A percentile compares a stretch with the other conserved stretches of the same genome.
These are phyloP conservation scores for Clavulina sp. DNA, from an alignment of 768 basidiomycete species.

Conservation along the genomic window DNA sequence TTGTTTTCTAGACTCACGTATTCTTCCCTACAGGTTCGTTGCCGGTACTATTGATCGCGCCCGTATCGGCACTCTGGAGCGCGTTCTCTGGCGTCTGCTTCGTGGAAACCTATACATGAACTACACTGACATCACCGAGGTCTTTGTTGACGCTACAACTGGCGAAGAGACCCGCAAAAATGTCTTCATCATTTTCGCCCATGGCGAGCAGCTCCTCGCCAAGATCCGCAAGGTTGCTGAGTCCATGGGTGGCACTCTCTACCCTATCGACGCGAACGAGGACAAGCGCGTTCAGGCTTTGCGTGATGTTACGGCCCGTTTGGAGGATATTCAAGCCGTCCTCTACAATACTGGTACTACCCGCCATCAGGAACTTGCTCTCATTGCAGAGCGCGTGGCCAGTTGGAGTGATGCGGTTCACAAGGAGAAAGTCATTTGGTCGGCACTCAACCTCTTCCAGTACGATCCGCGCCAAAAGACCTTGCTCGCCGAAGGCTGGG, in stretches of 20 bases:
- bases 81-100: constrained; percentile 93
- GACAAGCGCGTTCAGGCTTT: constrained; percentile 85
- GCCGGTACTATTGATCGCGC: constrained; percentile 91
- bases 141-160: constrained; percentile 75
- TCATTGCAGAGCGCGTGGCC: constrained; percentile 65
- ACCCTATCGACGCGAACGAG: constrained; percentile 87
- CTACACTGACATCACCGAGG: constrained; percentile 83
- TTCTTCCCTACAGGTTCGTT: constrained; percentile 45
- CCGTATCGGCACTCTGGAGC: constrained; percentile 84
- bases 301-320: constrained; percentile 67
- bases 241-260: constrained; percentile 96
- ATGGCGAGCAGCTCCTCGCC: constrained; percentile 76
- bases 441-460: constrained; percentile 88
- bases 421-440: constrained; percentile 92
- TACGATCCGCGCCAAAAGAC: constrained; percentile 91
- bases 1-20: background rate
- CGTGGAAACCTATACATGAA: constrained; percentile 99
- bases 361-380: constrained; percentile 65
- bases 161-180: constrained; percentile 84
- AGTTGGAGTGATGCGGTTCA: constrained; percentile 88
- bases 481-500: constrained; percentile 94
- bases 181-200: constrained; percentile 98
- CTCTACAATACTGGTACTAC: constrained; percentile 78
- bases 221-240: constrained; percentile 98
- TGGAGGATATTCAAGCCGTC: constrained; percentile 82